Percentiles rank a stretch among this genome's conserved stretches.
Conservation (phyloP, 2,329 filamentous ascomycete species). For the Hypoxylon sp. region DNA sequence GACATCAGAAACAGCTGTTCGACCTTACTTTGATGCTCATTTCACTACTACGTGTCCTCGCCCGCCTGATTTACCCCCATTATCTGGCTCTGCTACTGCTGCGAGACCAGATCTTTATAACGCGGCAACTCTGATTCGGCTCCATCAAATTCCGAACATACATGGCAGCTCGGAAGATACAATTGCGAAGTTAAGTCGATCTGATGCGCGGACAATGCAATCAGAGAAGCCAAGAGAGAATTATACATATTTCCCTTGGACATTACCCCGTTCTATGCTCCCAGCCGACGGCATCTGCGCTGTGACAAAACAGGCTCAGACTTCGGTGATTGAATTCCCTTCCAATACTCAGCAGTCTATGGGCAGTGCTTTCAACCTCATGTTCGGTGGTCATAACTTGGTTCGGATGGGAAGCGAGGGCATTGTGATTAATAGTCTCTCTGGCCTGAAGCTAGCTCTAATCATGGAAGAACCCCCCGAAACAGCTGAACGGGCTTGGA, state of each 20-base stretch:
- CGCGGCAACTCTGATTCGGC: constrained; percentile 84
- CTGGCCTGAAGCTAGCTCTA: constrained; percentile 75
- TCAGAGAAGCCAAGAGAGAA: constrained; percentile 72
- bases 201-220: constrained; percentile 24
- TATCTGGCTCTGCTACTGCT: constrained; percentile 84
- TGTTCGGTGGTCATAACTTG: constrained; percentile 65
- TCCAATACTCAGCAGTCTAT: constrained; percentile 60
- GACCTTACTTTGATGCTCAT: constrained; percentile 59
- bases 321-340: constrained; percentile 77
- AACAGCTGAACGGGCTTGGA: constrained; percentile 67
- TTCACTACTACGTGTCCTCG: constrained; percentile 77
- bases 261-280: constrained; percentile 81
- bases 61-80: constrained; percentile 70
- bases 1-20: constrained; percentile 48
- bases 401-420: constrained; percentile 62
- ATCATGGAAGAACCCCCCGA: constrained; percentile 70
- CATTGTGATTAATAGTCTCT: constrained; percentile 66
- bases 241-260: constrained; percentile 94
- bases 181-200: constrained; percentile 31
- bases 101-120: constrained; percentile 88
- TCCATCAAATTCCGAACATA: constrained; percentile 81
- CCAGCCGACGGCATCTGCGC: constrained; percentile 84
- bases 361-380: constrained; percentile 61
- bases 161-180: constrained; percentile 60
- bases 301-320: constrained; percentile 77